Evolutionary conservation across 306 rosid species (phyloP).

Genomic region (Notholithocarpus densiflorus): DNA sequence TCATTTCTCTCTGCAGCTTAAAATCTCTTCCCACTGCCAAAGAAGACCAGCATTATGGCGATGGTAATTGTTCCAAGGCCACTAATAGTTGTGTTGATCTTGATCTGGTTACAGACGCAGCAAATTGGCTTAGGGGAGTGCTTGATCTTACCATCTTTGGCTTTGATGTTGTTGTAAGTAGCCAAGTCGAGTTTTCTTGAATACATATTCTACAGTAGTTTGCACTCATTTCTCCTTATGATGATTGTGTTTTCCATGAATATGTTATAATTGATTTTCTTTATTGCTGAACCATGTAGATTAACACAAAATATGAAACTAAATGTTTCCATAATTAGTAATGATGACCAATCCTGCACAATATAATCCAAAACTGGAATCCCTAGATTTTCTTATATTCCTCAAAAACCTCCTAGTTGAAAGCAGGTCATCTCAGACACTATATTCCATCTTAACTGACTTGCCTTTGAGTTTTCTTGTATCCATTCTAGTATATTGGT

Average conservation of each 20-base stretch:
- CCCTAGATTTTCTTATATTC: neutral
- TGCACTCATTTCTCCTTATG: neutral
- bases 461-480: neutral
- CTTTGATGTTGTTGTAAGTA: constrained; percentile 30
- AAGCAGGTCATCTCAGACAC: neutral
- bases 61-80: constrained; percentile 13
- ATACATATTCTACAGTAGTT: neutral
- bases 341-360: neutral
- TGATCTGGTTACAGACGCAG: constrained; percentile 57
- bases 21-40: constrained; percentile 63
- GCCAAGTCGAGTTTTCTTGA: too few species aligned
- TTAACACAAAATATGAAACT: neutral
- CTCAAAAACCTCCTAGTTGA: neutral
- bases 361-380: neutral
- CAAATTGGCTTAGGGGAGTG: constrained; percentile 60
- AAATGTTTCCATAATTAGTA: neutral
- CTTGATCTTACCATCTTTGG: constrained; percentile 79
- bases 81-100: constrained; percentile 44
- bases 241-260: neutral
- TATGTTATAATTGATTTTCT: neutral
- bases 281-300: neutral
- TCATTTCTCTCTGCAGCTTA: constrained; percentile 34
- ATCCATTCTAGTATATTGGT: neutral
- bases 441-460: neutral
- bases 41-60: constrained; percentile 26